A percentile compares a stretch with the other conserved stretches of the same genome.
Evolutionary conservation across 1,139 yeast species (phyloP).

Genomic region (Candida neerlandica): DNA sequence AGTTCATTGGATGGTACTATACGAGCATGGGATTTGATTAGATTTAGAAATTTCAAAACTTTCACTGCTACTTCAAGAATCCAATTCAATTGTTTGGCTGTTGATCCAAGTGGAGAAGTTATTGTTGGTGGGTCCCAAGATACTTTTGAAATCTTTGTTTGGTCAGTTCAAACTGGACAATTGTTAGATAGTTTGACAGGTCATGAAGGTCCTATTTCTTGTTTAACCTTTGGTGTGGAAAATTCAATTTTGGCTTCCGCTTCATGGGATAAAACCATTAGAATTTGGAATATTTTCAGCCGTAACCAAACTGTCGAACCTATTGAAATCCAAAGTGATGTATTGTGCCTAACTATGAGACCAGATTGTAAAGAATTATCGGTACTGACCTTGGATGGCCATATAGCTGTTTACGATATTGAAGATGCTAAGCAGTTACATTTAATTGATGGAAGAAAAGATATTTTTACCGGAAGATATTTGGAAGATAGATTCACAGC

Average conservation of each 20-base stretch:
- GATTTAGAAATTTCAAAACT: slow-evolving; percentile 92
- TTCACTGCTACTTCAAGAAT: slow-evolving; percentile 89
- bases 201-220: slow-evolving; percentile 94
- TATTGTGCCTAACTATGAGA: slow-evolving; percentile 78
- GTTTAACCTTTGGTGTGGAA: slow-evolving; percentile 83
- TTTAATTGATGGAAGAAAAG: slow-evolving; percentile 82
- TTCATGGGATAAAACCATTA: slow-evolving; percentile 93
- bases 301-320: slow-evolving; percentile 90
- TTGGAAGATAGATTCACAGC: slow-evolving; percentile 80
- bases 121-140: slow-evolving; percentile 95
- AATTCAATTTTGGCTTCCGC: slow-evolving; percentile 83
- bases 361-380: slow-evolving; percentile 93
- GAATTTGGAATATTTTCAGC: slow-evolving; percentile 92
- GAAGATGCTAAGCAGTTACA: slow-evolving; percentile 81
- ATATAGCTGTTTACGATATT: slow-evolving; percentile 79
- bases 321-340: slow-evolving; percentile 81
- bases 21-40: slow-evolving; percentile 92
- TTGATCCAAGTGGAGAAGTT: slow-evolving; percentile 96
- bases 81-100: slow-evolving; percentile 87
- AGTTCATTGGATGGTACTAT: slow-evolving; percentile 95
- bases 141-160: slow-evolving; percentile 85
- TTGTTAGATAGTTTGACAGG: slow-evolving; percentile 84
- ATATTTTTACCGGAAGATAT: slow-evolving; percentile 86
- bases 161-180: slow-evolving; percentile 98
- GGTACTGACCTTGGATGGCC: slow-evolving; percentile 88